Percentiles rank a stretch among this genome's conserved stretches.
These are phyloP conservation scores for Isatis tinctoria DNA, from an alignment of 345 rosid species.

Conservation along the genomic window DNA sequence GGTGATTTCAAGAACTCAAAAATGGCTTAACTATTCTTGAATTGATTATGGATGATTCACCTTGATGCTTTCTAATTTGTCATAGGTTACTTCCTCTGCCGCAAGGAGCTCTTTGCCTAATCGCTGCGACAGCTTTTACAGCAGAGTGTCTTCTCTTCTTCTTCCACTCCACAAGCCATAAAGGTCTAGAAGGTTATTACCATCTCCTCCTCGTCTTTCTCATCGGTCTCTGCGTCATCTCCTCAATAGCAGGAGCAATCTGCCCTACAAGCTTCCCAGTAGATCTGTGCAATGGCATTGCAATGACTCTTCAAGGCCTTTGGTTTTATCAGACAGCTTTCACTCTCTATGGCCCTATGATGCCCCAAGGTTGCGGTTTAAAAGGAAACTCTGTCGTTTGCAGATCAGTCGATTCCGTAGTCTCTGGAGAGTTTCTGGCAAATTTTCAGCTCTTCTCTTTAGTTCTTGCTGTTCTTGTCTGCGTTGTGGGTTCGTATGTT, in stretches of 20 bases:
- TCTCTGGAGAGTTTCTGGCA: conserved; percentile 82
- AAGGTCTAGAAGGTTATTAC: conserved; percentile 94
- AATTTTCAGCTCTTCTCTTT: conserved; percentile 73
- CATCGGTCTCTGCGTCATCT: conserved; percentile 62
- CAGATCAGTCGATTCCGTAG: conserved; percentile 44
- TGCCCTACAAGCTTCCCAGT: conserved; percentile 76
- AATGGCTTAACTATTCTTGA: too few relatives aligned
- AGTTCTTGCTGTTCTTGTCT: conserved; percentile 57
- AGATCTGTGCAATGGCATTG: conserved; percentile 68
- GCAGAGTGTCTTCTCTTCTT: conserved; percentile 82
- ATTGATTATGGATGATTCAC: not conserved
- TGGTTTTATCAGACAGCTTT: conserved; percentile 99
- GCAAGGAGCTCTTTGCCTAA: conserved; percentile 68
- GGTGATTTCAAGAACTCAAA: too few relatives aligned
- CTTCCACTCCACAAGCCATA: conserved; percentile 93
- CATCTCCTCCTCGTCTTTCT: conserved; percentile 88
- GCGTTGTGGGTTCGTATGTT: conserved; percentile 53
- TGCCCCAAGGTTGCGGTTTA: conserved; percentile 75
- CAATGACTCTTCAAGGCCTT: conserved; percentile 87
- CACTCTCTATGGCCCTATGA: conserved; percentile 89
- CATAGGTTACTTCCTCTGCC: conserved; percentile 67
- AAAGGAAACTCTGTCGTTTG: conserved; percentile 47
- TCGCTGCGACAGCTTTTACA: conserved; percentile 74
- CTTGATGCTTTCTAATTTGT: not conserved
- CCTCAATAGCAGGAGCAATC: conserved; percentile 65